Conservation (phyloP, 1,139 yeast genomes). For the Saccharomyces pastorianus region DNA sequence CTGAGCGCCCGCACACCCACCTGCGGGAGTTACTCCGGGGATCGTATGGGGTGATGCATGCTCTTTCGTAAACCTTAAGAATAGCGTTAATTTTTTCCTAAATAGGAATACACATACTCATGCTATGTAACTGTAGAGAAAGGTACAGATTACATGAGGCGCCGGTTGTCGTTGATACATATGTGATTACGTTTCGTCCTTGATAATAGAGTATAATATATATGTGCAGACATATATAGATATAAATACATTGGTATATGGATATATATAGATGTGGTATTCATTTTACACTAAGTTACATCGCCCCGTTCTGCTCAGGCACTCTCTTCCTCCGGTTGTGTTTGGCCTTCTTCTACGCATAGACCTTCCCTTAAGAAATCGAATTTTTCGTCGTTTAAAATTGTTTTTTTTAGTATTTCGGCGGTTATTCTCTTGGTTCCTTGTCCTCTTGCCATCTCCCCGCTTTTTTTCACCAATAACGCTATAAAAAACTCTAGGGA, state of each 20-base stretch:
- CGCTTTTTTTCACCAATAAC: conserved; percentile 76
- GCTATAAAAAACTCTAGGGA: conserved; percentile 91
- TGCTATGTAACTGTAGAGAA: neutral
- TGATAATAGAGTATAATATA: neutral
- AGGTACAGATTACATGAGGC: neutral
- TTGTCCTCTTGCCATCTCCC: conserved; percentile 63
- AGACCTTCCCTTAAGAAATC: conserved; percentile 69
- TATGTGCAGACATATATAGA: neutral
- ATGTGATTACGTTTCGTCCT: neutral
- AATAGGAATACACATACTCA: neutral
- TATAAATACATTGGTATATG: too few species aligned
- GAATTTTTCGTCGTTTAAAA: conserved; percentile 78
- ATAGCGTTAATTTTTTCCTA: neutral
- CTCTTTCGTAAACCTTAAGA: neutral
- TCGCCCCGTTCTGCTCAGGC: neutral
- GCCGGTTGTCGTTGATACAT: neutral
- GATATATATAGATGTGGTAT: neutral
- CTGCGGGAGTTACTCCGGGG: neutral
- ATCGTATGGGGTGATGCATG: neutral
- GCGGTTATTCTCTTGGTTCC: conserved; percentile 81
- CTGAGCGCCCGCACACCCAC: neutral
- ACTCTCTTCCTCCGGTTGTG: conserved; percentile 2
- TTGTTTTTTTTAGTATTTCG: conserved; percentile 76
- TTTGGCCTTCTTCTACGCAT: conserved; percentile 19
- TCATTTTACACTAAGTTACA: neutral